phyloP scores from a whole-genome alignment of 1,139 yeast species.

The Candida glucosophila region DNA sequence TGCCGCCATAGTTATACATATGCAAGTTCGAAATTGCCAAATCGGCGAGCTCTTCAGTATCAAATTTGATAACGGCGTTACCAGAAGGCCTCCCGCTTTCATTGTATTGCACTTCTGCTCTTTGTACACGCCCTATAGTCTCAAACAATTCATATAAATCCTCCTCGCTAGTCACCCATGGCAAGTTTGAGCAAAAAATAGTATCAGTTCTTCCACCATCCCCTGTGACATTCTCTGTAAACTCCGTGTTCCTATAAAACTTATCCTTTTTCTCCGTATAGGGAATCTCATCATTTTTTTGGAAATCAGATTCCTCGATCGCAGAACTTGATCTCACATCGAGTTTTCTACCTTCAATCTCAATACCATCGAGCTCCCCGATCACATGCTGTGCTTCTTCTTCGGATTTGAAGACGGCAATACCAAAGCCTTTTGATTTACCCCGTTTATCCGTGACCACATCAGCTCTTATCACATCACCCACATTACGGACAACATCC shows the following conservation, averaged over 20 bases:
- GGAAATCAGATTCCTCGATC: slow-evolving; percentile 2
- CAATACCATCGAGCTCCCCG: slow-evolving; percentile 55
- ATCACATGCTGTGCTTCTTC: slow-evolving; percentile 60
- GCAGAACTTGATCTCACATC: slow-evolving; percentile 60
- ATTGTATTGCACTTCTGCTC: slow-evolving; percentile 71
- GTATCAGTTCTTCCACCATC: slow-evolving; percentile 58
- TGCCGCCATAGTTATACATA: slow-evolving; percentile 78
- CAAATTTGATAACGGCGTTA: slow-evolving; percentile 75
- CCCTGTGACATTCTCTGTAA: slow-evolving; percentile 56
- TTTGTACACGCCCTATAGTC: slow-evolving; percentile 67
- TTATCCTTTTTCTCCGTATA: no score
- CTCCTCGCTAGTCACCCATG: slow-evolving; percentile 78
- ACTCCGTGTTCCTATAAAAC: slow-evolving; percentile 45
- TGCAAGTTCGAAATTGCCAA: slow-evolving; percentile 67
- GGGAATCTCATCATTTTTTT: slow-evolving; percentile 8
- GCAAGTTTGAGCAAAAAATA: slow-evolving; percentile 70
- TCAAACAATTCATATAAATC: slow-evolving; percentile 84
- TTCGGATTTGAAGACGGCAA: slow-evolving; percentile 50
- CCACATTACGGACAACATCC: slow-evolving; percentile 73
- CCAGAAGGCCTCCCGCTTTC: slow-evolving; percentile 70
- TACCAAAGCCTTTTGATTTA: slow-evolving; percentile 81
- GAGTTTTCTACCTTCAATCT: slow-evolving; percentile 58
- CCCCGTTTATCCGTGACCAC: slow-evolving; percentile 63
- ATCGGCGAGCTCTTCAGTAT: slow-evolving; percentile 59
- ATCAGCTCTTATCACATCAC: slow-evolving; percentile 75